A percentile compares a stretch with the other conserved stretches of the same genome.
Conservation (phyloP, 2,329 filamentous ascomycete species). For the Monilinia polystroma region DNA sequence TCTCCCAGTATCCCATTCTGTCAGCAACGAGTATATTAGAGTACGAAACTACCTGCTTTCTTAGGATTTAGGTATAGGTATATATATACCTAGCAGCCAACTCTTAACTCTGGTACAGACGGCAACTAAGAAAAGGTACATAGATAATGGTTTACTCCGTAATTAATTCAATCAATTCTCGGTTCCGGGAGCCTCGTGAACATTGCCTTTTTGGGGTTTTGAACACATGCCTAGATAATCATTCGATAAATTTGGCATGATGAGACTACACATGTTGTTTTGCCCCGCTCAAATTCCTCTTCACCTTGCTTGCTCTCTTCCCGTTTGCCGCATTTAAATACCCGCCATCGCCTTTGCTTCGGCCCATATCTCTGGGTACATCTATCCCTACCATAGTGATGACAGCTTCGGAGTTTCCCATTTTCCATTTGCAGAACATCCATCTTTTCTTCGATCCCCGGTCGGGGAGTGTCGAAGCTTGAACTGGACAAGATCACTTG, state of each 20-base stretch:
- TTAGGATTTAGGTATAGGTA: constrained; percentile 5
- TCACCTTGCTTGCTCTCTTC: constrained; percentile 11
- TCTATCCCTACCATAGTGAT: neutral
- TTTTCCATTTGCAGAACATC: neutral
- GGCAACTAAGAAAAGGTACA: constrained; percentile 1
- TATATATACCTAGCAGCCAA: neutral
- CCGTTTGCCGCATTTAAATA: constrained; percentile 16
- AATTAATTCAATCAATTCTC: constrained; percentile 13
- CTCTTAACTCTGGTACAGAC: constrained; percentile 9
- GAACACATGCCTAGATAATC: constrained; percentile 2
- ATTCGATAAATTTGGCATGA: constrained; percentile 5
- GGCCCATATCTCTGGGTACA: constrained; percentile 21
- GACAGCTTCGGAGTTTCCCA: neutral
- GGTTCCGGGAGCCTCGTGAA: constrained; percentile 8
- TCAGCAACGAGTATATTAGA: constrained; percentile 8
- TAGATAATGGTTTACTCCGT: neutral
- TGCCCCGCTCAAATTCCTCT: constrained; percentile 6
- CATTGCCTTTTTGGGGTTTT: neutral
- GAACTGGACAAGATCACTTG: constrained; percentile 6
- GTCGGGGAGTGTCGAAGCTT: neutral
- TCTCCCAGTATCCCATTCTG: constrained; percentile 6
- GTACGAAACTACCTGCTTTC: constrained; percentile 1
- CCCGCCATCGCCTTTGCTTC: constrained; percentile 21
- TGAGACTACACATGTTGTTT: constrained; percentile 1
- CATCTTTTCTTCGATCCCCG: constrained; percentile 6